Evolutionary conservation across 2,329 filamentous ascomycete species (phyloP).

Genomic region (Eutypella sp.): DNA sequence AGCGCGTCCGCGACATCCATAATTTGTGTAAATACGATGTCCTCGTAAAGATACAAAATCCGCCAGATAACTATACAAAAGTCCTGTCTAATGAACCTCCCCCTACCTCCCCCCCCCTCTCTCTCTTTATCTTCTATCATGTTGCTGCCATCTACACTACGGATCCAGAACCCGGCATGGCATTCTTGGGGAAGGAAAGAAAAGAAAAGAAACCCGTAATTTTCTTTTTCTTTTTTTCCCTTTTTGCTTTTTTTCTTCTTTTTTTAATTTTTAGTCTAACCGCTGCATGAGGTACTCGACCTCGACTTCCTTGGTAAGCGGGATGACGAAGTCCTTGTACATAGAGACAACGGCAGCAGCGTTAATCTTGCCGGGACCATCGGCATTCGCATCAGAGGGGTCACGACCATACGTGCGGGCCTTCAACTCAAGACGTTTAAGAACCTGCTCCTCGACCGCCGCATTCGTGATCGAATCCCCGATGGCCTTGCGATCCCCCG

Average conservation of each 20-base stretch:
- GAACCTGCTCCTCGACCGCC: slow-evolving; percentile 83
- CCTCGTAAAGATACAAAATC: too few relatives aligned
- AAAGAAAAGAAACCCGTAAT: not conserved
- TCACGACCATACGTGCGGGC: slow-evolving; percentile 91
- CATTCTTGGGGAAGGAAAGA: not conserved
- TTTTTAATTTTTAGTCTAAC: slow-evolving; percentile 45
- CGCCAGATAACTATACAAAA: too few relatives aligned
- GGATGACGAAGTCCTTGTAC: slow-evolving; percentile 92
- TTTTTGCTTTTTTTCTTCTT: too few relatives aligned
- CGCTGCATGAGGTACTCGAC: slow-evolving; percentile 98
- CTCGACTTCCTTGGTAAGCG: slow-evolving; percentile 95
- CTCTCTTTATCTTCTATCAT: too few relatives aligned
- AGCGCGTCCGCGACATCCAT: too few relatives aligned
- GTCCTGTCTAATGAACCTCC: too few relatives aligned
- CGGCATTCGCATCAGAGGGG: slow-evolving; percentile 58
- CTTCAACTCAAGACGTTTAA: slow-evolving; percentile 82
- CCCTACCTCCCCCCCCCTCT: too few relatives aligned
- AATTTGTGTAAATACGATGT: too few relatives aligned
- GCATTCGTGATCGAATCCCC: slow-evolving; percentile 86
- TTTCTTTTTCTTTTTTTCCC: too few relatives aligned
- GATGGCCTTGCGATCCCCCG: slow-evolving; percentile 73
- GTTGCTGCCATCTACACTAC: too few relatives aligned
- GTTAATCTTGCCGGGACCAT: slow-evolving; percentile 74
- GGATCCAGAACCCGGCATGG: not conserved
- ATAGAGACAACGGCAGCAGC: slow-evolving; percentile 85